Evolutionary conservation across 2,329 filamentous ascomycete species (phyloP).

Genomic region (Xylaria sp.): DNA sequence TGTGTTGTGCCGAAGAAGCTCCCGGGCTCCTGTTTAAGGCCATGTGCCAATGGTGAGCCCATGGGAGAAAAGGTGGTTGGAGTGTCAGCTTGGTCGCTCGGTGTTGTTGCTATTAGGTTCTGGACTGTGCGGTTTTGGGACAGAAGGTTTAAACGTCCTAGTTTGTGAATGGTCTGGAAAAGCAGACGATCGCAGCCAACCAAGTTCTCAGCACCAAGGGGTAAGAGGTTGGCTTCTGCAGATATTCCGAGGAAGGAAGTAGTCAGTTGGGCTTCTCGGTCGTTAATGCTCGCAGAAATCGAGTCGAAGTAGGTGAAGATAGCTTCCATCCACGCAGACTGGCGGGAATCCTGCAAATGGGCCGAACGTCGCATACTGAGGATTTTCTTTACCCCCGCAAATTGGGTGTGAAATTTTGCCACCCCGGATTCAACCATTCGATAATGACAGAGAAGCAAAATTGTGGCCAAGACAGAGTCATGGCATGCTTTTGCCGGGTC

Average conservation of each 20-base stretch:
- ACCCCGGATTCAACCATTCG: constrained; percentile 93
- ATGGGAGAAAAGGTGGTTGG: constrained; percentile 45
- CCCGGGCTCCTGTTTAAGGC: constrained; percentile 48
- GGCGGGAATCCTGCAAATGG: constrained; percentile 60
- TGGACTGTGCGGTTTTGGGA: constrained; percentile 70
- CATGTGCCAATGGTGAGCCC: constrained; percentile 49
- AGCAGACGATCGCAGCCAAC: constrained; percentile 85
- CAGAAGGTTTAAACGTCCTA: constrained; percentile 83
- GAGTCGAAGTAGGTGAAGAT: constrained; percentile 96
- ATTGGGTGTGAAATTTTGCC: constrained; percentile 90
- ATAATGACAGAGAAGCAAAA: constrained; percentile 88
- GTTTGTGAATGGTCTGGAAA: constrained; percentile 83
- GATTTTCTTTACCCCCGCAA: constrained; percentile 91
- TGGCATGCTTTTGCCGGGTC: constrained; percentile 76
- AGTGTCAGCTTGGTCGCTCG: constrained; percentile 36
- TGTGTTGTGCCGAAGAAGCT: constrained; percentile 61
- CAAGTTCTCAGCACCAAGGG: constrained; percentile 77
- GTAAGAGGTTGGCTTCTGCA: constrained; percentile 55
- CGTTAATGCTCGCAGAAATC: constrained; percentile 89
- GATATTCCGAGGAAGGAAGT: constrained; percentile 65
- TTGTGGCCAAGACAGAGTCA: constrained; percentile 85
- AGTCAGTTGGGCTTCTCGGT: constrained; percentile 82
- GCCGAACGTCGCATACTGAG: constrained; percentile 72
- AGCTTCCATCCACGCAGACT: constrained; percentile 88
- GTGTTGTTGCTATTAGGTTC: constrained; percentile 40